Conservation (phyloP, 1,139 yeast genomes). For the Hansenula lynferdii region DNA sequence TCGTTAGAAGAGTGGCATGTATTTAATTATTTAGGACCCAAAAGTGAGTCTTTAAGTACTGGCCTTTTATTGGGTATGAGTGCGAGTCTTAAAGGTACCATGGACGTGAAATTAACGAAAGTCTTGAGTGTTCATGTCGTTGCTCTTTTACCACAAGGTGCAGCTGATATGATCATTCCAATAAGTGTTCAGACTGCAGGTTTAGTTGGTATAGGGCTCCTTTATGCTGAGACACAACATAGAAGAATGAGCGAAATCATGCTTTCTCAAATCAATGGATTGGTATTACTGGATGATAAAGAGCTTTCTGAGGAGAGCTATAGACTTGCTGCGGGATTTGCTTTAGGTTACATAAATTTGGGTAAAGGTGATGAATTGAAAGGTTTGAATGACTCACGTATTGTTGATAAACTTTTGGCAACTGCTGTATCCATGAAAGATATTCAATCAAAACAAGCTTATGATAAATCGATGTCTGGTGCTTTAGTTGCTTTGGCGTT, state of each 20-base stretch:
- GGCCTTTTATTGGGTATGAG: constrained; percentile 91
- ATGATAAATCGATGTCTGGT: constrained; percentile 77
- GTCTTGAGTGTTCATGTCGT: constrained; percentile 92
- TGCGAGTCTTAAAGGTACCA: constrained; percentile 78
- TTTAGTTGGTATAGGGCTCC: constrained; percentile 79
- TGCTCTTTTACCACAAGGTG: constrained; percentile 86
- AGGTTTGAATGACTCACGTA: constrained; percentile 63
- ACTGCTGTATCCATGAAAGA: constrained; percentile 64
- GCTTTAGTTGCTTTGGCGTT: constrained; percentile 74
- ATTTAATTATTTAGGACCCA: constrained; percentile 88
- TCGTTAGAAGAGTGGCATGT: constrained; percentile 95
- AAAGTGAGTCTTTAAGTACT: constrained; percentile 78
- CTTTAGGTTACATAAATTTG: constrained; percentile 81
- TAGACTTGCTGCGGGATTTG: constrained; percentile 81
- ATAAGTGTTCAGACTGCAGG: constrained; percentile 90
- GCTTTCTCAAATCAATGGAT: constrained; percentile 58
- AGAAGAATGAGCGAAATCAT: constrained; percentile 84
- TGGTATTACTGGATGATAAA: constrained; percentile 52
- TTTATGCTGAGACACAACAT: constrained; percentile 75
- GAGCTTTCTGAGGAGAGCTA: constrained; percentile 68
- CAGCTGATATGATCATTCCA: constrained; percentile 84
- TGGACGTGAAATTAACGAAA: constrained; percentile 84
- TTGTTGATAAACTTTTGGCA: constrained; percentile 60
- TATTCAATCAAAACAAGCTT: constrained; percentile 57
- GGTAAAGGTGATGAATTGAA: constrained; percentile 68